These are phyloP conservation scores for Paramecium octaurelia DNA, from an alignment of 73 alveolate genomes.

Conservation along the genomic window DNA sequence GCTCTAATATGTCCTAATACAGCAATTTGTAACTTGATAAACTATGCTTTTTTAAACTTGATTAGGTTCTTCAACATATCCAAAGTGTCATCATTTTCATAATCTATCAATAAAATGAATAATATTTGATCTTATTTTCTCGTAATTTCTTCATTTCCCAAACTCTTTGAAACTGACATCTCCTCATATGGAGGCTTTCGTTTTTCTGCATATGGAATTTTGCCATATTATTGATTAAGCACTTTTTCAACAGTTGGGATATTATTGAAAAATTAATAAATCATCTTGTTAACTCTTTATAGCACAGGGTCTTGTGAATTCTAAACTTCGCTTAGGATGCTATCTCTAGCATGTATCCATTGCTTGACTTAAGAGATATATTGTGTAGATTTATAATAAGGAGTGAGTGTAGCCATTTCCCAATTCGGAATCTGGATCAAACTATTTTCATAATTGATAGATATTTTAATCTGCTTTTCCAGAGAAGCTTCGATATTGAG, in stretches of 20 bases:
- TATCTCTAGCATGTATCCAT: constrained; percentile 36
- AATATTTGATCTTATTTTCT: not conserved
- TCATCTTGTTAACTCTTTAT: not conserved
- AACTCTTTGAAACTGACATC: not conserved
- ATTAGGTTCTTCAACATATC: not conserved
- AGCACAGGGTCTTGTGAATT: not conserved
- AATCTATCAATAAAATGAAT: constrained; percentile 22
- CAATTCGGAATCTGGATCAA: not conserved
- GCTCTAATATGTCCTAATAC: constrained; percentile 48
- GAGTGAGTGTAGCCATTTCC: not conserved
- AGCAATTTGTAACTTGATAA: not conserved
- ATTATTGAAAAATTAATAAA: not conserved
- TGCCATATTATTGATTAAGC: constrained; percentile 32
- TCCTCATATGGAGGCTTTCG: constrained; percentile 44
- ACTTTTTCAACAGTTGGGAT: constrained; percentile 44
- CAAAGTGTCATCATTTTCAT: constrained; percentile 40
- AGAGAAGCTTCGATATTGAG: constrained; percentile 3
- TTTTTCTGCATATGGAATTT: constrained; percentile 48
- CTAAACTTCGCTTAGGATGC: not conserved
- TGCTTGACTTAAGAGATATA: constrained; percentile 7
- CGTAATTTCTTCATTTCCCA: constrained; percentile 29
- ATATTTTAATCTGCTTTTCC: not conserved
- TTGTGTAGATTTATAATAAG: not conserved
- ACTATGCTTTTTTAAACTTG: not conserved
- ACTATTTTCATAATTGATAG: not conserved